phyloP scores from a whole-genome alignment of 352 stramenopile species.

The Phytopythium boreale region DNA sequence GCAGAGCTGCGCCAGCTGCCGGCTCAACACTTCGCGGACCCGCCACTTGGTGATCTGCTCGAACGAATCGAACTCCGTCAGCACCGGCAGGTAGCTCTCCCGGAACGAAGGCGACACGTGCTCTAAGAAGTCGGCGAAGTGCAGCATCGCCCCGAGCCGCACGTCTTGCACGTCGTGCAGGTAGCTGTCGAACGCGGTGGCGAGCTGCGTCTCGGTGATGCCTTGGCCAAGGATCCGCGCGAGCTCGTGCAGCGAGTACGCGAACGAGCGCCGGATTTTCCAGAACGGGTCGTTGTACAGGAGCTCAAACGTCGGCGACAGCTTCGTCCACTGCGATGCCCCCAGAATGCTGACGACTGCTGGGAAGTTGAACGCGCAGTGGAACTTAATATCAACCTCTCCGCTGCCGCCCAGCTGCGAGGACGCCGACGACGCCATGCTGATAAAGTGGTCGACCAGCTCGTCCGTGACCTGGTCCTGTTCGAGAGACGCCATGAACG shows the following conservation, averaged over 20 bases:
- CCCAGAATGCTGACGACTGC: constrained; percentile 85
- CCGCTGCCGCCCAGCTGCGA: constrained; percentile 61
- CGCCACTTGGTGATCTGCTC: constrained; percentile 85
- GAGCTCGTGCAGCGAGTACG: constrained; percentile 90
- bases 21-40: constrained; percentile 69
- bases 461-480: constrained; percentile 75
- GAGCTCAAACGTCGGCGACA: constrained; percentile 78
- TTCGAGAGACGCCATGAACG: constrained; percentile 82
- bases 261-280: constrained; percentile 91
- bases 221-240: constrained; percentile 76
- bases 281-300: constrained; percentile 82
- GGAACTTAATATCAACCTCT: constrained; percentile 89
- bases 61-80: constrained; percentile 62
- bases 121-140: constrained; percentile 85
- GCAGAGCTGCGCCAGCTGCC: constrained; percentile 72
- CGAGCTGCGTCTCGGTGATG: constrained; percentile 75
- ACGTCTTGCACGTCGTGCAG: constrained; percentile 82
- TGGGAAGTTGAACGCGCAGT: constrained; percentile 92
- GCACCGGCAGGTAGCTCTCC: constrained; percentile 75
- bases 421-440: constrained; percentile 70
- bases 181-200: constrained; percentile 83
- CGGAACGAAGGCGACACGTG: constrained; percentile 67
- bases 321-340: constrained; percentile 55
- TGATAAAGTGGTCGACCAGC: constrained; percentile 79
- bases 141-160: constrained; percentile 74